Conservation (phyloP, 176 grass and related monocot species). For the Pontederia crassipes region DNA sequence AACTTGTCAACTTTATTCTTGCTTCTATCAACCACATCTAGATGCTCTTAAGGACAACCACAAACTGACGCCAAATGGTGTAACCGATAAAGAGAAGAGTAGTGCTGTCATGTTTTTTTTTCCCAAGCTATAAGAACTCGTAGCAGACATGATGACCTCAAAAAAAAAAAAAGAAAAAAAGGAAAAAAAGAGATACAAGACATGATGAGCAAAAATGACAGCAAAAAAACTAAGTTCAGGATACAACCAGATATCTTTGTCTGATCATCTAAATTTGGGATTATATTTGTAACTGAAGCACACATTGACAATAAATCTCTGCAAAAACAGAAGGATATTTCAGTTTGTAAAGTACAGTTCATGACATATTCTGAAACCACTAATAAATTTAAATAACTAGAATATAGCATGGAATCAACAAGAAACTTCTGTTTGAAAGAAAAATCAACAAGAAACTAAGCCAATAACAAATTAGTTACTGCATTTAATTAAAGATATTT, state of each 20-base stretch:
- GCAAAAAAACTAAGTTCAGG: slow-evolving; percentile 25
- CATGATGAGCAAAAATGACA: background rate
- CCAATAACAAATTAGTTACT: too few species aligned
- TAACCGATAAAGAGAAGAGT: background rate
- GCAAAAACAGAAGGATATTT: slow-evolving; percentile 15
- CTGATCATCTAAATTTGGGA: slow-evolving; percentile 50
- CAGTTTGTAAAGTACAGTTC: background rate
- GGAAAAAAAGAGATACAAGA: too few species aligned
- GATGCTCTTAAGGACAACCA: slow-evolving; percentile 28
- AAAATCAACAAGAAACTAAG: too few species aligned
- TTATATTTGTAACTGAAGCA: slow-evolving; percentile 48
- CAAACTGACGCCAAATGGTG: slow-evolving; percentile 1
- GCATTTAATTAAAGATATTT: too few species aligned
- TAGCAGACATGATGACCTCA: background rate
- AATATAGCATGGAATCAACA: too few species aligned
- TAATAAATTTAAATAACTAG: background rate
- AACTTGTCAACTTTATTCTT: slow-evolving; percentile 47
- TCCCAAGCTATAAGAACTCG: too few species aligned
- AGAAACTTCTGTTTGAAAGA: too few species aligned
- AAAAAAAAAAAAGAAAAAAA: too few species aligned
- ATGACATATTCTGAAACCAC: background rate
- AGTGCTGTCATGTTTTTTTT: background rate
- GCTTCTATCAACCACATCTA: slow-evolving; percentile 53
- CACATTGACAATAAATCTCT: slow-evolving; percentile 58
- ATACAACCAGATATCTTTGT: slow-evolving; percentile 82